These are phyloP conservation scores for Lavandula angustifolia DNA, from an alignment of 257 asterid species.

Conservation along the genomic window DNA sequence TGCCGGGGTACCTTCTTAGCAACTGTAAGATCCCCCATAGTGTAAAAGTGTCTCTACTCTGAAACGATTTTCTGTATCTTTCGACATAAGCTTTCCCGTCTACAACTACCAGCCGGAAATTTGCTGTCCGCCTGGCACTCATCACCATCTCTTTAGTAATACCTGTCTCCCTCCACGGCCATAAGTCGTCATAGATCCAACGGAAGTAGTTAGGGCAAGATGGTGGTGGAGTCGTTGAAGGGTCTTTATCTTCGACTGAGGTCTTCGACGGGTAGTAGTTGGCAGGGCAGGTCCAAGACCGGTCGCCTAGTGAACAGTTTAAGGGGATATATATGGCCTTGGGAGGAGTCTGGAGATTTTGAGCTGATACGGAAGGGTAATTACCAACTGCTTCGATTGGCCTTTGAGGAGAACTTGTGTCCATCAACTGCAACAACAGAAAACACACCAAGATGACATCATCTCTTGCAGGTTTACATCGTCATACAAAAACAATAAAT, in stretches of 20 bases:
- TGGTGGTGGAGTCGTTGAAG: constrained; percentile 17
- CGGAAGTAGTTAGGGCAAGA: constrained; percentile 72
- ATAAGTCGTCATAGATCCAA: constrained; percentile 71
- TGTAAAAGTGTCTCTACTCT: constrained; percentile 64
- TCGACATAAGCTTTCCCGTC: constrained; percentile 69
- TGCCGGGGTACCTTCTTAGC: constrained; percentile 68
- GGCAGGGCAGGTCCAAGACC: constrained; percentile 55
- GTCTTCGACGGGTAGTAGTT: constrained; percentile 48
- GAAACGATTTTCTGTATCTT: constrained; percentile 47
- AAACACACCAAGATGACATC: background rate
- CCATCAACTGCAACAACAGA: constrained; percentile 46
- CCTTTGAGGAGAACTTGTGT: constrained; percentile 38
- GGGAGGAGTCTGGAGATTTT: constrained; percentile 30
- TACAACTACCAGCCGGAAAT: constrained; percentile 61
- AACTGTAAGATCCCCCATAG: constrained; percentile 82
- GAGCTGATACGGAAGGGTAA: constrained; percentile 8
- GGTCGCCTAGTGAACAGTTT: constrained; percentile 49
- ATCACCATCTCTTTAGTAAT: constrained; percentile 59
- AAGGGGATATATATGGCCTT: constrained; percentile 43
- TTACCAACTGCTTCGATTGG: constrained; percentile 25
- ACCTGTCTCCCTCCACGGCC: constrained; percentile 70
- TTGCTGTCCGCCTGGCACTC: constrained; percentile 55
- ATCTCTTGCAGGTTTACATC: background rate
- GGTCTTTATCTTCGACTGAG: background rate
- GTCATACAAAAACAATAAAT: too few species aligned